These are phyloP conservation scores for Didymella pomorum DNA, from an alignment of 2,329 filamentous ascomycete genomes.

Conservation along the genomic window DNA sequence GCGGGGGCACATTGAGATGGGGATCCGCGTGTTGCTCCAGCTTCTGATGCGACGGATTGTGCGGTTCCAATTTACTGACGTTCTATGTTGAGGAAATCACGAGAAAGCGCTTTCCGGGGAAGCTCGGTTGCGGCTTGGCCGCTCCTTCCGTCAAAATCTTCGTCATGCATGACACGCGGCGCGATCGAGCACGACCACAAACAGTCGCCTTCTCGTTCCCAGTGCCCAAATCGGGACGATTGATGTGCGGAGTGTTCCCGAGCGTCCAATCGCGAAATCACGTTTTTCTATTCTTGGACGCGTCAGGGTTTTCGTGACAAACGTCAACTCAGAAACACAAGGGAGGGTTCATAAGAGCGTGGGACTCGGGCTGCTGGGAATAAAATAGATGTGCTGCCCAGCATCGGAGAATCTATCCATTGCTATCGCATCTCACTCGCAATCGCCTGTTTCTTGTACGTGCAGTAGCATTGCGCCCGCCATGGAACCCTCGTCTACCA, in stretches of 20 bases:
- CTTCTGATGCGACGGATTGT: slow-evolving; percentile 7
- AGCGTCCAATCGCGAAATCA: slow-evolving; percentile 9
- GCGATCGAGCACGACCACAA: neutral
- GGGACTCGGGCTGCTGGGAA: neutral
- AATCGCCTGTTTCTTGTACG: slow-evolving; percentile 1
- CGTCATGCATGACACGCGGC: slow-evolving; percentile 18
- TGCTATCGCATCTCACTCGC: neutral
- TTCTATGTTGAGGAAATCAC: slow-evolving; percentile 2
- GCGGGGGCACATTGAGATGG: slow-evolving; percentile 10
- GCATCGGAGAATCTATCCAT: neutral
- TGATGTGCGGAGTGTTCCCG: neutral
- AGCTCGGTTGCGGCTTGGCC: slow-evolving; percentile 18
- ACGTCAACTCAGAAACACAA: slow-evolving; percentile 10
- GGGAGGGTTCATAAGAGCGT: slow-evolving; percentile 8
- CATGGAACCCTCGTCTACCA: slow-evolving; percentile 31
- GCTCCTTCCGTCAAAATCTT: slow-evolving; percentile 7
- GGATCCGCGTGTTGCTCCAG: slow-evolving; percentile 13
- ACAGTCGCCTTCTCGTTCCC: slow-evolving; percentile 14
- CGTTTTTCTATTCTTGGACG: slow-evolving; percentile 14
- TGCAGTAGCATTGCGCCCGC: slow-evolving; percentile 16
- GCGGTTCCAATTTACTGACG: slow-evolving; percentile 18
- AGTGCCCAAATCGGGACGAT: slow-evolving; percentile 11
- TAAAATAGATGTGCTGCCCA: slow-evolving; percentile 11
- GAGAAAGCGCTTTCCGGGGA: slow-evolving; percentile 4
- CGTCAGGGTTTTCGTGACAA: slow-evolving; percentile 18